These are phyloP conservation scores for Colletotrichum simmondsii DNA, from an alignment of 2,329 filamentous ascomycete species.

Conservation along the genomic window DNA sequence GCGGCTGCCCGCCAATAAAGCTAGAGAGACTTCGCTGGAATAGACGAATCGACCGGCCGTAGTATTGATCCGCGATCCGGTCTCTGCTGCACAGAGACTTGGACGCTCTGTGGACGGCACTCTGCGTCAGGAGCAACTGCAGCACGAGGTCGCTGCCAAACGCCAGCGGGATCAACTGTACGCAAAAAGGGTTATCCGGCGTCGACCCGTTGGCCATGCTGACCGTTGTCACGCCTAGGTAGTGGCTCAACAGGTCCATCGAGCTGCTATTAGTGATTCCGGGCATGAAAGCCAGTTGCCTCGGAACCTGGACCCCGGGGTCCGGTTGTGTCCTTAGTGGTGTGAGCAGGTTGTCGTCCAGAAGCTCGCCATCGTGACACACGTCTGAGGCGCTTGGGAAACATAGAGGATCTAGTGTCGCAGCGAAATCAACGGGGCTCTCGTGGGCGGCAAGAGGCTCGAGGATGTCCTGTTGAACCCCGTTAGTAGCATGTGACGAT, in stretches of 20 bases:
- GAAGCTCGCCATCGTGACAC: too few relatives aligned
- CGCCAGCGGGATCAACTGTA: not conserved
- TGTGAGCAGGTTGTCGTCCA: too few relatives aligned
- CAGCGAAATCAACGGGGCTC: not conserved
- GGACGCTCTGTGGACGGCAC: not conserved
- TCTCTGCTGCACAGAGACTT: not conserved
- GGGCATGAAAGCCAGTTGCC: not conserved
- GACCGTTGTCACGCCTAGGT: not conserved
- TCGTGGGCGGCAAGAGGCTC: not conserved
- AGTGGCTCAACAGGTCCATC: not conserved
- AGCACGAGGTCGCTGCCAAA: not conserved
- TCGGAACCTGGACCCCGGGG: not conserved
- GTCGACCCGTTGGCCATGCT: not conserved
- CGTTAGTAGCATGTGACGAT: not conserved
- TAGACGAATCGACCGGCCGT: not conserved
- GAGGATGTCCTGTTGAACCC: not conserved
- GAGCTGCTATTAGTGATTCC: not conserved
- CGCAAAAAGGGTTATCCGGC: not conserved
- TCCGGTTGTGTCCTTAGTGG: too few relatives aligned
- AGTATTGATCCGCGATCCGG: not conserved
- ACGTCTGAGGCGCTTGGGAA: not conserved
- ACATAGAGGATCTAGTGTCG: not conserved
- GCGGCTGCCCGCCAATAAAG: not conserved
- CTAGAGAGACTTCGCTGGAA: not conserved
- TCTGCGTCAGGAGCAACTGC: not conserved